phyloP scores from a whole-genome alignment of 768 basidiomycete species.

The Hebeloma cylindrosporum region DNA sequence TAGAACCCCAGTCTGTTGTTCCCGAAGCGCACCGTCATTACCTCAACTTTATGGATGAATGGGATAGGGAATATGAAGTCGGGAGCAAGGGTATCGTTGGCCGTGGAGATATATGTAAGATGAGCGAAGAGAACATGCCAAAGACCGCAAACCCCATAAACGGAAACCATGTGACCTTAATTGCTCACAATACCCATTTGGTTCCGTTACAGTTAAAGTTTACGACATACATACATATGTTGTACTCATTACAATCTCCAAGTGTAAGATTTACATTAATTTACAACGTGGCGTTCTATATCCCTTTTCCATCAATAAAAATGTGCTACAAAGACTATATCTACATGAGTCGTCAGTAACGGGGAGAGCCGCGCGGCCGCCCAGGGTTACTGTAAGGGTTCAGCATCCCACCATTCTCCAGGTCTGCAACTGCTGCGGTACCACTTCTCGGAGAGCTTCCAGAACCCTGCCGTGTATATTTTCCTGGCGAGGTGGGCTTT shows the following conservation, averaged over 20 bases:
- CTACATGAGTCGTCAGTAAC: conserved; percentile 11
- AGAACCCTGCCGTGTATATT: conserved; percentile 32
- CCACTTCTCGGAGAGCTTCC: conserved; percentile 35
- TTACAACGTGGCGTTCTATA: no score
- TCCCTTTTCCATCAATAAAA: conserved; percentile 16
- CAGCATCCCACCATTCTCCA: conserved; percentile 43
- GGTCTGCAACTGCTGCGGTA: conserved; percentile 31
- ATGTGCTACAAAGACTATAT: conserved; percentile 17
- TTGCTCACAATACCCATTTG: no score
- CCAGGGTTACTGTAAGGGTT: conserved; percentile 35
- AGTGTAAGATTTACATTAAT: no score
- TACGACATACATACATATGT: no score
- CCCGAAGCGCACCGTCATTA: conserved; percentile 63
- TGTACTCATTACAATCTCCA: no score
- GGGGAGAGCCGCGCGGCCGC: conserved; percentile 19
- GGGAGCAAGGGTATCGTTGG: neutral
- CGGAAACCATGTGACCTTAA: no score
- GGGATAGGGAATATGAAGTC: neutral
- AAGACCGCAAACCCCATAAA: no score
- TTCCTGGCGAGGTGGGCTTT: conserved; percentile 18
- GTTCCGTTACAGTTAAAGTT: no score
- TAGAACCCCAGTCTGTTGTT: conserved; percentile 55
- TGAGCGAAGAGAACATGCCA: conserved; percentile 4
- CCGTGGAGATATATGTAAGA: neutral
- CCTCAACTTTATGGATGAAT: conserved; percentile 1